A percentile compares a stretch with the other conserved stretches of the same genome.
Conservation (phyloP, 2,329 filamentous ascomycete genomes). For the Lecanicillium sp. region DNA sequence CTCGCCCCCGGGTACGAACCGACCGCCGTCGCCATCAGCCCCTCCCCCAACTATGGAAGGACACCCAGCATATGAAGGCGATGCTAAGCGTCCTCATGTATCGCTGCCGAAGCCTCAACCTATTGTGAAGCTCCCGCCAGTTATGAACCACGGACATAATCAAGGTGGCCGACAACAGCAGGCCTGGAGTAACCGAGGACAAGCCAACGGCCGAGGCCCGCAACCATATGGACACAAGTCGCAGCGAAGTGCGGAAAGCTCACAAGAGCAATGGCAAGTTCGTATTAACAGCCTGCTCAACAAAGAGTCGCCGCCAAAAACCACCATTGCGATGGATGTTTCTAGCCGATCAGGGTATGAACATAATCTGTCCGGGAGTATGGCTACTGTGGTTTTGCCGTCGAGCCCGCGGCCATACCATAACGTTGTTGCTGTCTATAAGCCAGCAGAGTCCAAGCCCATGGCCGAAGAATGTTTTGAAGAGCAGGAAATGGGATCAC, state of each 20-base stretch:
- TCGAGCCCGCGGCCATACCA: slow-evolving; percentile 17
- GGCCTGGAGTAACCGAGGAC: slow-evolving; percentile 31
- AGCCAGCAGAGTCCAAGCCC: slow-evolving; percentile 45
- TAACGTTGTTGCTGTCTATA: slow-evolving; percentile 1
- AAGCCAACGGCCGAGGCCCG: slow-evolving; percentile 12
- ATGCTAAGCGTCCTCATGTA: slow-evolving; percentile 59
- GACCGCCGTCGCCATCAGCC: slow-evolving; percentile 57
- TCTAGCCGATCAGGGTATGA: slow-evolving; percentile 63
- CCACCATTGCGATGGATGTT: slow-evolving; percentile 55
- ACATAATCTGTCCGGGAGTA: slow-evolving; percentile 39
- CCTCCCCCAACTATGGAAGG: slow-evolving; percentile 65
- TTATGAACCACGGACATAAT: slow-evolving; percentile 18
- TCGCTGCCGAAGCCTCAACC: slow-evolving; percentile 64
- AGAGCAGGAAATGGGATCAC: slow-evolving; percentile 71
- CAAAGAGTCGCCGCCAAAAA: slow-evolving; percentile 54
- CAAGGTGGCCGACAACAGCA: slow-evolving; percentile 22
- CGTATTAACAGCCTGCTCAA: slow-evolving; percentile 75
- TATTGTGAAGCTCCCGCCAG: slow-evolving; percentile 74
- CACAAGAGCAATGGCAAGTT: slow-evolving; percentile 63
- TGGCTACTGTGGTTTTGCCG: slow-evolving; percentile 67
- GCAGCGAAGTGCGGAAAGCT: slow-evolving; percentile 28
- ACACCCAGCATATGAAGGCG: slow-evolving; percentile 67
- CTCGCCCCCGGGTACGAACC: slow-evolving; percentile 31
- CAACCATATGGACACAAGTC: slow-evolving; percentile 6
- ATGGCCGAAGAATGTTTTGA: slow-evolving; percentile 77